Evolutionary conservation across 306 rosid species (phyloP).

Genomic region (Inga laurina): DNA sequence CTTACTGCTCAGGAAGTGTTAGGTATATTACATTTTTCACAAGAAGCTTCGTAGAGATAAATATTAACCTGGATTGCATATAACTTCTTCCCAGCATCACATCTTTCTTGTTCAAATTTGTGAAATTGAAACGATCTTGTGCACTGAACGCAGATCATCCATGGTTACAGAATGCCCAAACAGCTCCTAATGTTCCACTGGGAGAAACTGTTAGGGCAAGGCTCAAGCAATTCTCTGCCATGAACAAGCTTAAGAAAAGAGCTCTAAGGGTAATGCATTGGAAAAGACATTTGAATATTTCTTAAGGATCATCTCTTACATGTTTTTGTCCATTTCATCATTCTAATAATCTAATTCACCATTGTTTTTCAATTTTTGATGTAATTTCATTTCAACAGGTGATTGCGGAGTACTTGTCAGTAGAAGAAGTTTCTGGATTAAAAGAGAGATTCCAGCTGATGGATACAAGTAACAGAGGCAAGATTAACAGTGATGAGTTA

Average conservation of each 20-base stretch:
- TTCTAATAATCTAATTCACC: slow-evolving; percentile 19
- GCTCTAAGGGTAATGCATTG: slow-evolving; percentile 83
- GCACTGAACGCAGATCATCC: slow-evolving; percentile 79
- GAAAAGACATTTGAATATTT: slow-evolving; percentile 20
- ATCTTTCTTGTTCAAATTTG: slow-evolving; percentile 19
- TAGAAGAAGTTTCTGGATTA: slow-evolving; percentile 88
- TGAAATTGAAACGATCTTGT: slow-evolving; percentile 26
- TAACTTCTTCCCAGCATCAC: background rate
- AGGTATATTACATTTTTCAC: slow-evolving; percentile 52
- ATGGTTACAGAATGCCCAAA: slow-evolving; percentile 88
- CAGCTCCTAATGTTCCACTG: slow-evolving; percentile 88
- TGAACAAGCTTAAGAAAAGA: slow-evolving; percentile 99
- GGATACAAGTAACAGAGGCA: slow-evolving; percentile 78
- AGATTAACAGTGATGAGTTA: slow-evolving; percentile 79
- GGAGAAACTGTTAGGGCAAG: slow-evolving; percentile 96
- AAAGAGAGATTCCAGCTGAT: slow-evolving; percentile 77
- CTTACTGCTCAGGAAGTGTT: slow-evolving; percentile 89
- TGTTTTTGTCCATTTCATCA: slow-evolving; percentile 8
- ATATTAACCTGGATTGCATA: background rate
- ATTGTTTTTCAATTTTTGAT: slow-evolving; percentile 7
- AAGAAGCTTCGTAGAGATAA: slow-evolving; percentile 15
- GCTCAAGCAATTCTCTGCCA: slow-evolving; percentile 91
- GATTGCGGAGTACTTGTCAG: slow-evolving; percentile 90
- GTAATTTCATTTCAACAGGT: slow-evolving; percentile 58
- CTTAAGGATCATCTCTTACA: slow-evolving; percentile 13